Evolutionary conservation across 2,329 filamentous ascomycete genomes (phyloP), one percentile per base, ranked within the genome.

Genomic region (Aspergillus hortae): DNA sequence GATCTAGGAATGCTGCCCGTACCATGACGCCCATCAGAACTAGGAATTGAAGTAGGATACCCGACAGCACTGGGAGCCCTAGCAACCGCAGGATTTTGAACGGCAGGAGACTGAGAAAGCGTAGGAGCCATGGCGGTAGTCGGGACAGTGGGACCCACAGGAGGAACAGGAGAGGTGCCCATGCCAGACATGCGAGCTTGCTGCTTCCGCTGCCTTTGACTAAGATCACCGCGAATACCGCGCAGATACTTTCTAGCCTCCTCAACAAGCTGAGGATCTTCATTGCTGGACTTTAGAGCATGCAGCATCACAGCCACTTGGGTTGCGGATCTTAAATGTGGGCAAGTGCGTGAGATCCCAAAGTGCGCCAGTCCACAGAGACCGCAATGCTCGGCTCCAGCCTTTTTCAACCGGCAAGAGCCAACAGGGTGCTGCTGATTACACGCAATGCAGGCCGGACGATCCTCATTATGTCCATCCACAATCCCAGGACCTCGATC

Each of bases 281-380:
- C 85, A 0, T 75, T 77, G 49, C 80, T 84, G 48, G 75, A 69
- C 60, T 83, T 83, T 19, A 90, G 67, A 0, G 81, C 79, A 50
- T 83, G 78, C 14, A 90, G 71, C 77, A 90, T 87, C 17, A 80
- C 72, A 49, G 80, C 76, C 14, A 90, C 75, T 61, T 89, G 80
- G 3, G 78, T 80, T 55, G 88, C 81, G 3, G 82, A 83, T 49
- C 74, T 75, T 47, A 89, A 76, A 62, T 85, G 81, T 12, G 84
- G 81, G 61, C 86, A 89, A 7, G 76, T 78, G 30, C 80, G 75
- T 1, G 70, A 68, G 48, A 75, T 64, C 2, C 83, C 84, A 56
- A 76, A 82, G 62, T 87, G 84, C 1, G 82, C 80, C 19, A 83
- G 75, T 14, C 84, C 84, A 55, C 86, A 88, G 6, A 88, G 75